Evolutionary conservation across 2,329 filamentous ascomycete species (phyloP).

Genomic region (Trichoderma citrinoviride): DNA sequence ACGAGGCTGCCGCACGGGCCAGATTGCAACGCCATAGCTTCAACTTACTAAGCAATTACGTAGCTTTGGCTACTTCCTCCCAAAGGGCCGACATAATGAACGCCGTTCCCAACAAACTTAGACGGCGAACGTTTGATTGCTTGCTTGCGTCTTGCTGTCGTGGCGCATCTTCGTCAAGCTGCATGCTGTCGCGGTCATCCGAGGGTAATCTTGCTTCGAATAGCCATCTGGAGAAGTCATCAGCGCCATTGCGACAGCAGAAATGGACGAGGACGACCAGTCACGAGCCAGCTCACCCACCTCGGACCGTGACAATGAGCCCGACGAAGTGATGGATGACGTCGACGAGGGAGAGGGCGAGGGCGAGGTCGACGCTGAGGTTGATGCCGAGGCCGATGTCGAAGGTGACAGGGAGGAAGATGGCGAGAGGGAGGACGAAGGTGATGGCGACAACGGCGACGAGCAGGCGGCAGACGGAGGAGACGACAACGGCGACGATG

Average conservation of each 20-base stretch:
- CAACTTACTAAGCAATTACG: too few relatives aligned
- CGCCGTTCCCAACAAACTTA: too few relatives aligned
- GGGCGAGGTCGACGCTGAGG: slow-evolving; percentile 50
- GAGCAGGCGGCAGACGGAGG: slow-evolving; percentile 30
- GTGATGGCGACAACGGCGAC: slow-evolving; percentile 38
- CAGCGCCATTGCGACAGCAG: neutral
- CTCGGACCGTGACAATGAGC: slow-evolving; percentile 43
- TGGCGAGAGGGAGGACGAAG: slow-evolving; percentile 54
- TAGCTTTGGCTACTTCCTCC: too few relatives aligned
- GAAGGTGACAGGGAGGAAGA: slow-evolving; percentile 36
- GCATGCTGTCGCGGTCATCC: too few relatives aligned
- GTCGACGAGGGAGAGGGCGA: slow-evolving; percentile 43
- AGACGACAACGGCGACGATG: slow-evolving; percentile 30
- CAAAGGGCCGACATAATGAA: too few relatives aligned
- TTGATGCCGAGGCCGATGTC: slow-evolving; percentile 39
- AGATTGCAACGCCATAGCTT: too few relatives aligned
- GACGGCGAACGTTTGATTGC: too few relatives aligned
- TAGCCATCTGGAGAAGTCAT: neutral
- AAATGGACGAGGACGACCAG: slow-evolving; percentile 38
- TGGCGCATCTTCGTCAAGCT: too few relatives aligned
- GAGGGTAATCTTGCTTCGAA: too few relatives aligned
- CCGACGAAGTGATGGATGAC: slow-evolving; percentile 58
- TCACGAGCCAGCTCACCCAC: slow-evolving; percentile 35
- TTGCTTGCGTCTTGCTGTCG: too few relatives aligned
- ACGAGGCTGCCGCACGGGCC: too few relatives aligned